Evolutionary conservation across 208 protist species (phyloP).

Genomic region (Trypanosoma congolense): DNA sequence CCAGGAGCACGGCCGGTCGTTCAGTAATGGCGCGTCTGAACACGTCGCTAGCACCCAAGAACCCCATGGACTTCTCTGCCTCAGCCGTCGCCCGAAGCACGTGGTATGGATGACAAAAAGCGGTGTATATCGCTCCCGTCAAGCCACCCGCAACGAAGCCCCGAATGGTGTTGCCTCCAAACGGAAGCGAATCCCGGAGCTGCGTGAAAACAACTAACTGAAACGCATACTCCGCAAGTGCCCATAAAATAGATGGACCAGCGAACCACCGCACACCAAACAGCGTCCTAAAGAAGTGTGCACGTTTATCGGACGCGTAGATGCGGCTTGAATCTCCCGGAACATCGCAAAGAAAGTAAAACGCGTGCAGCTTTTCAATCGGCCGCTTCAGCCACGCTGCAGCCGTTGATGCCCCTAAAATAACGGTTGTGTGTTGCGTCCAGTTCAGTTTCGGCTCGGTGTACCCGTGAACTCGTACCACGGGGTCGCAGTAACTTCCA

Average conservation of each 20-base stretch:
- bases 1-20: slow-evolving; percentile 41
- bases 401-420: slow-evolving; percentile 29
- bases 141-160: slow-evolving; percentile 59
- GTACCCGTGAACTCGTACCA: slow-evolving; percentile 58
- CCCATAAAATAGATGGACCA: slow-evolving; percentile 34
- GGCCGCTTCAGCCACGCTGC: slow-evolving; percentile 40
- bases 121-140: slow-evolving; percentile 41
- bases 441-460: slow-evolving; percentile 55
- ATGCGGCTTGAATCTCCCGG: slow-evolving; percentile 70
- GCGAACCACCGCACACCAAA: slow-evolving; percentile 64
- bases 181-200: slow-evolving; percentile 25
- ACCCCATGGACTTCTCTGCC: slow-evolving; percentile 27
- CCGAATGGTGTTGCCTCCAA: not conserved
- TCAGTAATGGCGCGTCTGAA: slow-evolving; percentile 51
- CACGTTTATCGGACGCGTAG: slow-evolving; percentile 70
- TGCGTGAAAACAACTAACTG: slow-evolving; percentile 35
- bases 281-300: slow-evolving; percentile 66
- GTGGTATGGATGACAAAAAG: slow-evolving; percentile 66
- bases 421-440: slow-evolving; percentile 39
- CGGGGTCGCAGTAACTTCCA: slow-evolving; percentile 46
- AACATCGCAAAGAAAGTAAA: slow-evolving; percentile 79
- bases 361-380: slow-evolving; percentile 46
- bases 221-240: slow-evolving; percentile 34
- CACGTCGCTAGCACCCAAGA: slow-evolving; percentile 56
- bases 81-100: slow-evolving; percentile 71